phyloP scores from a whole-genome alignment of 2,329 filamentous ascomycete genomes.

The Aureobasidium sp. region DNA sequence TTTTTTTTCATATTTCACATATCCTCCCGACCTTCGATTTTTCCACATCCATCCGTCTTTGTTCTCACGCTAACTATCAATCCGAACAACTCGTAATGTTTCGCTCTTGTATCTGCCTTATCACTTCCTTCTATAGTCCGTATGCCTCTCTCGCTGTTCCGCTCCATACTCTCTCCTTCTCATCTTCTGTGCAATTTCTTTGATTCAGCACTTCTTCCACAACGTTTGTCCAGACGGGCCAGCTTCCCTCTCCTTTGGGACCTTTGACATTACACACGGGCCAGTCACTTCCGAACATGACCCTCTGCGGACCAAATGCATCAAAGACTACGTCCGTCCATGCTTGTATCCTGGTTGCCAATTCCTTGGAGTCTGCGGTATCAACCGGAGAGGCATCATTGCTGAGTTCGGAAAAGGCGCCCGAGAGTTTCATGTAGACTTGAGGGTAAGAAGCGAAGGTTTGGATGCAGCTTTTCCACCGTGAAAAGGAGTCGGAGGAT shows the following conservation, averaged over 20 bases:
- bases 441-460: constrained; percentile 54
- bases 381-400: constrained; percentile 30
- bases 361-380: constrained; percentile 39
- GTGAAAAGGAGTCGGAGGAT: constrained; percentile 45
- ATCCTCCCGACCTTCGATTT: neutral
- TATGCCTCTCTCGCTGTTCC: constrained; percentile 24
- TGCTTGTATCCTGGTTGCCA: constrained; percentile 55
- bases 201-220: constrained; percentile 55
- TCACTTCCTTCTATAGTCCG: neutral
- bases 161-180: constrained; percentile 61
- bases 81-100: neutral
- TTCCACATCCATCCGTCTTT: neutral
- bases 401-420: constrained; percentile 70
- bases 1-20: neutral
- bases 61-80: neutral
- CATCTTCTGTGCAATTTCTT: constrained; percentile 46
- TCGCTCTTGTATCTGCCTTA: neutral
- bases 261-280: constrained; percentile 72
- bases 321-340: constrained; percentile 67
- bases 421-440: constrained; percentile 89
- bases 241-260: constrained; percentile 49
- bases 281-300: constrained; percentile 94
- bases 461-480: constrained; percentile 62
- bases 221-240: constrained; percentile 65
- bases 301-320: constrained; percentile 59